These are phyloP conservation scores for Protea cynaroides DNA, from an alignment of 164 flowering plant species.

Conservation along the genomic window DNA sequence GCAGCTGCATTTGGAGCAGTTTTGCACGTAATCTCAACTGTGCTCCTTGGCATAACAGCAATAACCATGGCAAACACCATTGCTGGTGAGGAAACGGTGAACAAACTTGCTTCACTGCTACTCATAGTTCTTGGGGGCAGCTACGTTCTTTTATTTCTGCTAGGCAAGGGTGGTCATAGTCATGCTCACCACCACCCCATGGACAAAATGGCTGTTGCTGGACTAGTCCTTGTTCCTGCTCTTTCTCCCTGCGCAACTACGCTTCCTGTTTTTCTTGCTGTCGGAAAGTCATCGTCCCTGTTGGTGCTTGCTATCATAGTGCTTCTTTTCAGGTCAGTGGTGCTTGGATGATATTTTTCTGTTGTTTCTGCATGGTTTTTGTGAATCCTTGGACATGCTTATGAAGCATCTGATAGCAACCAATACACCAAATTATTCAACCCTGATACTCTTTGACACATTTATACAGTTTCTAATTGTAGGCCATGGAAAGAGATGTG, in stretches of 20 bases:
- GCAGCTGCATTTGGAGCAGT: conserved; percentile 99
- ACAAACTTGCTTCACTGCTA: conserved; percentile 85
- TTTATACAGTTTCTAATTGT: too few relatives aligned
- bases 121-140: conserved; percentile 88
- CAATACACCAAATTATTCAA: too few relatives aligned
- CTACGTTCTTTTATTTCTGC: conserved; percentile 60
- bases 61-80: conserved; percentile 91
- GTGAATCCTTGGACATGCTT: too few relatives aligned
- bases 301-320: conserved; percentile 96
- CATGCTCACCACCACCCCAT: conserved; percentile 95
- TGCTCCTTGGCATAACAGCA: conserved; percentile 92
- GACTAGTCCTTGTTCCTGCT: conserved; percentile 95
- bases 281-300: conserved; percentile 95
- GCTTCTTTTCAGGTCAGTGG: conserved; percentile 73
- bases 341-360: background rate
- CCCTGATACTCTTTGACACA: too few relatives aligned
- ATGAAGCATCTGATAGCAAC: too few relatives aligned
- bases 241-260: conserved; percentile 99
- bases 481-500: too few relatives aligned
- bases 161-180: conserved; percentile 89
- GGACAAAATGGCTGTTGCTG: conserved; percentile 99
- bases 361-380: background rate
- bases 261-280: conserved; percentile 98
- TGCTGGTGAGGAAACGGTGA: conserved; percentile 98
- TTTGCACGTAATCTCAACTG: conserved; percentile 89